Evolutionary conservation across 352 stramenopile genomes (phyloP).

Genomic region (Globisporangium ultimum): DNA sequence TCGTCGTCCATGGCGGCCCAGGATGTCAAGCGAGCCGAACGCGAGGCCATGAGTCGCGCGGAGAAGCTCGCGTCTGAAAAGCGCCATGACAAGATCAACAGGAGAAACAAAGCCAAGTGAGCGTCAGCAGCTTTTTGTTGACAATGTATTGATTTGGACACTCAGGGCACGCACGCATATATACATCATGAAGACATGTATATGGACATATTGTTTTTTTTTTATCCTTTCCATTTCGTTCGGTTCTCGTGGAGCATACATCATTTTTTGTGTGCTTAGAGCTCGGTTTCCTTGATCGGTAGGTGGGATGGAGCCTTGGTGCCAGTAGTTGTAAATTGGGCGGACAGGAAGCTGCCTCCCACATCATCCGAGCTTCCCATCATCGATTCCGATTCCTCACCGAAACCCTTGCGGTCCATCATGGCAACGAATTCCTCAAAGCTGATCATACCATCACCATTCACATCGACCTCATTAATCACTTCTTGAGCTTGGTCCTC

Average conservation of each 20-base stretch:
- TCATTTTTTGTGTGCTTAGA: slow-evolving; percentile 33
- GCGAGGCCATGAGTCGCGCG: slow-evolving; percentile 58
- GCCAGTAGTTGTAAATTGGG: slow-evolving; percentile 25
- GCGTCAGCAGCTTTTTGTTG: neutral
- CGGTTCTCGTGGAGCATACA: slow-evolving; percentile 5
- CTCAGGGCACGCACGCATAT: slow-evolving; percentile 4
- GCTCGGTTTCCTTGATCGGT: slow-evolving; percentile 73
- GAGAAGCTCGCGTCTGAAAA: slow-evolving; percentile 70
- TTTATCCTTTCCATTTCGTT: neutral
- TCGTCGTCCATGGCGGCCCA: slow-evolving; percentile 26
- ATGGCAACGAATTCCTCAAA: slow-evolving; percentile 92
- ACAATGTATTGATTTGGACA: slow-evolving; percentile 9
- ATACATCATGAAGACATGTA: slow-evolving; percentile 13
- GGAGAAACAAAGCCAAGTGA: slow-evolving; percentile 51
- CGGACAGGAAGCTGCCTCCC: slow-evolving; percentile 46
- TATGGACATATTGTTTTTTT: slow-evolving; percentile 10
- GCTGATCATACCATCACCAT: slow-evolving; percentile 90
- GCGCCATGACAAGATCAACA: slow-evolving; percentile 78
- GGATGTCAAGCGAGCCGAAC: slow-evolving; percentile 56
- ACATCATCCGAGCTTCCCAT: slow-evolving; percentile 53
- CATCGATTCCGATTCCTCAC: slow-evolving; percentile 57
- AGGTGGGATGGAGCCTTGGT: slow-evolving; percentile 15
- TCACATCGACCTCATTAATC: slow-evolving; percentile 89
- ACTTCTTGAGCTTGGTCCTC: slow-evolving; percentile 90
- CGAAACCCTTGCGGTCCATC: slow-evolving; percentile 86